Base-by-base conservation (phyloP, 2,329 filamentous ascomycete species). In the Capronia epimyces region DNA sequence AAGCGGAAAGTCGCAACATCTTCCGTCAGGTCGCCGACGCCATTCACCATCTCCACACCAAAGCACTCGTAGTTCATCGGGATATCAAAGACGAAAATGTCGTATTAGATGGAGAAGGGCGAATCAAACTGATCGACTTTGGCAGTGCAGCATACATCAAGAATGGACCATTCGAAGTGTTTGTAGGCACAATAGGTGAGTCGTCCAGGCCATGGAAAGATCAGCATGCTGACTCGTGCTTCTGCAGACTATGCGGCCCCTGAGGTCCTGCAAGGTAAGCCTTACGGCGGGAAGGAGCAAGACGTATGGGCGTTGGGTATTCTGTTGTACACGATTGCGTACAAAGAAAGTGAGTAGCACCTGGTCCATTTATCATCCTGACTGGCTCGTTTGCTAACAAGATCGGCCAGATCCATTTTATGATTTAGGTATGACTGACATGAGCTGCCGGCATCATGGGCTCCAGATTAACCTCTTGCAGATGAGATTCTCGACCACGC, bases 21-120 rank as follows among this genome's bases (percentile, higher is more conserved):
- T 98, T 98, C 67, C 81, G 87, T 21, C 93, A 98, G 69, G 91
- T 97, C 9, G 89, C 88, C 8, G 80, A 84, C 63, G 93, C 93
- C 5, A 78, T 98, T 41, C 85, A 94, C 60, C 93, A 97, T 71
- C 73, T 98, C 36, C 93, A 98, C 65, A 89, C 82, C 47, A 91
- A 87, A 66, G 91, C 91, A 1, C 77, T 86, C 44, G 91, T 98
- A 7, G 93, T 98, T 9, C 93, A 98, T 69, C 85, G 93, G 29
- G 93, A 98, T 65, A 97, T 98, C 77, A 98, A 98, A 68, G 93
- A 98, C 63, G 93, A 98, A 71, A 98, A 98, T 62, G 88, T 98
- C 24, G 87, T 98, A 49, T 75, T 98, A 13, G 93, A 98, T 64
- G 91, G 93, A 29, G 90, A 97, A 66, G 90, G 91, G 21, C 84